Conservation (phyloP, 495 filamentous ascomycete species). For the Staphylotrichum longicolle region DNA sequence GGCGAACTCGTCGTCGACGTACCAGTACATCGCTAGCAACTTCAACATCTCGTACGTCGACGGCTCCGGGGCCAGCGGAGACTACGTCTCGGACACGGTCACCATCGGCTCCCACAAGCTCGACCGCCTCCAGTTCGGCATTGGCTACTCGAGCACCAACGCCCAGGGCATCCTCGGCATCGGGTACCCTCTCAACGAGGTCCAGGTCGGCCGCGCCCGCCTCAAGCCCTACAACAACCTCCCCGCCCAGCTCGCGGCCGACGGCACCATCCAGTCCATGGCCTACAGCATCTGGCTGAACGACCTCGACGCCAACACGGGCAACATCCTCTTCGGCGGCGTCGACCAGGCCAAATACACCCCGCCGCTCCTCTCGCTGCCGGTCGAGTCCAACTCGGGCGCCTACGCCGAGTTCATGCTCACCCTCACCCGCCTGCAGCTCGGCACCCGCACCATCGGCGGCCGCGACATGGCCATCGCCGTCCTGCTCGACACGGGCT, state of each 20-base stretch:
- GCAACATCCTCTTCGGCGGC: slow-evolving; percentile 88
- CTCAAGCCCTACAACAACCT: slow-evolving; percentile 71
- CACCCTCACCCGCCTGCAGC: slow-evolving; percentile 59
- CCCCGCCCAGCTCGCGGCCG: slow-evolving; percentile 67
- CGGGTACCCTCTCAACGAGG: slow-evolving; percentile 83
- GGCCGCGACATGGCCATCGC: slow-evolving; percentile 57
- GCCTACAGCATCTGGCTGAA: slow-evolving; percentile 91
- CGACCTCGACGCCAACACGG: slow-evolving; percentile 70
- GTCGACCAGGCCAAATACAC: slow-evolving; percentile 78
- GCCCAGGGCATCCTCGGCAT: slow-evolving; percentile 83
- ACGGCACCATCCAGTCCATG: slow-evolving; percentile 69
- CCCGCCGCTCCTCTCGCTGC: slow-evolving; percentile 70
- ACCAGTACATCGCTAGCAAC: slow-evolving; percentile 66
- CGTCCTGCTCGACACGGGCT: slow-evolving; percentile 88
- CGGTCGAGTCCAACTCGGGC: slow-evolving; percentile 61
- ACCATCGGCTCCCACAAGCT: slow-evolving; percentile 62
- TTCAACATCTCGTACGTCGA: slow-evolving; percentile 96
- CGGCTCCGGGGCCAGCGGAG: slow-evolving; percentile 73
- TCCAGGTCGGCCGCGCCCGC: slow-evolving; percentile 62
- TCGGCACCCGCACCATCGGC: slow-evolving; percentile 50
- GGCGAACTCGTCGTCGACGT: slow-evolving; percentile 77
- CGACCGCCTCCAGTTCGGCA: slow-evolving; percentile 73
- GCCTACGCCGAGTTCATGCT: slow-evolving; percentile 76
- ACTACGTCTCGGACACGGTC: slow-evolving; percentile 81
- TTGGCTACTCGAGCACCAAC: slow-evolving; percentile 73